These are phyloP conservation scores for Fusarium succisae DNA, from an alignment of 2,329 filamentous ascomycete genomes.

Conservation along the genomic window DNA sequence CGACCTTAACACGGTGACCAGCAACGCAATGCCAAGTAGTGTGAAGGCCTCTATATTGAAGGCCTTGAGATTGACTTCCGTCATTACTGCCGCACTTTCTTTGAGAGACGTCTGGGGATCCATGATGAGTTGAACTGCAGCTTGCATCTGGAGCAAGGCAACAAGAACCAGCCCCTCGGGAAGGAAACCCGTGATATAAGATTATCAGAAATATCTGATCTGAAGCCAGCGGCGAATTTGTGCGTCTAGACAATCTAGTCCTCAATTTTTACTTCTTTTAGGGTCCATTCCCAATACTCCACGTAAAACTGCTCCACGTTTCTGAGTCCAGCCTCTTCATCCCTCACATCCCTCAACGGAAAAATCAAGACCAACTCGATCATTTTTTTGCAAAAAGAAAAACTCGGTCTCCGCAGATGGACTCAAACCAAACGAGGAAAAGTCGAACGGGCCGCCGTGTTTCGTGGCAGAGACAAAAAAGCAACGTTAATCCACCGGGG, in stretches of 20 bases:
- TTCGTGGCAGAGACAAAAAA: slow-evolving; percentile 28
- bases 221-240: not conserved
- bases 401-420: not conserved
- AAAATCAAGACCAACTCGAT: not conserved
- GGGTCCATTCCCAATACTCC: not conserved
- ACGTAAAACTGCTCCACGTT: not conserved
- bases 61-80: slow-evolving; percentile 35
- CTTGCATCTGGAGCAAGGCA: not conserved
- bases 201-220: not conserved
- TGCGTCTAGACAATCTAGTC: not conserved
- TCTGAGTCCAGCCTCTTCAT: slow-evolving; percentile 2
- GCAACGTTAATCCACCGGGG: slow-evolving; percentile 7
- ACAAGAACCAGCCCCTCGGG: not conserved
- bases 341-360: slow-evolving; percentile 4
- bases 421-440: slow-evolving; percentile 20
- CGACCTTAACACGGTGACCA: slow-evolving; percentile 60
- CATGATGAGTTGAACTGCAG: slow-evolving; percentile 14
- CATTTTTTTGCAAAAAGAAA: slow-evolving; percentile 8
- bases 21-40: slow-evolving; percentile 59
- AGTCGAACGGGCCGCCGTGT: slow-evolving; percentile 27
- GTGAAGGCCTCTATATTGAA: slow-evolving; percentile 50
- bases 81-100: slow-evolving; percentile 36
- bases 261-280: not conserved
- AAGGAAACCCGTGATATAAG: slow-evolving; percentile 21
- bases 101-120: slow-evolving; percentile 22